Conservation (phyloP, 2,329 filamentous ascomycete species). For the Ramichloridium luteum region DNA sequence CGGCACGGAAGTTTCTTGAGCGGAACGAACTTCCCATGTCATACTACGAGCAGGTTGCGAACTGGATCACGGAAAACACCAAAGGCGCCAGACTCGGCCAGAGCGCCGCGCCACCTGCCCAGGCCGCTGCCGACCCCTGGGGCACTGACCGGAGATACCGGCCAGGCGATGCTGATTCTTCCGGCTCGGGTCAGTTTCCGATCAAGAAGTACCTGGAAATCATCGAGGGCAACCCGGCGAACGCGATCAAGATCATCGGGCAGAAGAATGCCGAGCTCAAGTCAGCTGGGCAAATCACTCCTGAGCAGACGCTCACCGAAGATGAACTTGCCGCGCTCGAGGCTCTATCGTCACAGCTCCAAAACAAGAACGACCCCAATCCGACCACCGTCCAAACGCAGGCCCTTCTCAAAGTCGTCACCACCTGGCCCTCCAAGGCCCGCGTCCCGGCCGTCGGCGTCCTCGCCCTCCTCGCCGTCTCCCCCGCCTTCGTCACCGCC, state of each 20-base stretch:
- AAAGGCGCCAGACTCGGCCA: conserved; percentile 69
- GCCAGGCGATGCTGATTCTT: conserved; percentile 49
- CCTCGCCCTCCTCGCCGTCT: conserved; percentile 66
- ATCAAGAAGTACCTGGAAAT: conserved; percentile 20
- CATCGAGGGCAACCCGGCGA: conserved; percentile 23
- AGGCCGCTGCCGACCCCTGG: conserved; percentile 53
- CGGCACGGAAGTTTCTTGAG: conserved; percentile 78
- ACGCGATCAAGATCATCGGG: conserved; percentile 48
- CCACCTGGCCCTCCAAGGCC: conserved; percentile 67
- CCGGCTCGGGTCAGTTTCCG: conserved; percentile 19
- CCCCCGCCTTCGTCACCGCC: conserved; percentile 48
- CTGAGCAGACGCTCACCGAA: conserved; percentile 55
- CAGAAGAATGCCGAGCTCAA: conserved; percentile 60
- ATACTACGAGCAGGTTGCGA: conserved; percentile 83
- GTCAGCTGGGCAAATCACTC: conserved; percentile 24
- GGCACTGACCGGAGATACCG: conserved; percentile 68
- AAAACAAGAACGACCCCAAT: conserved; percentile 35
- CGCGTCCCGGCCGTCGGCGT: conserved; percentile 78
- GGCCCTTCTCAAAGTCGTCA: conserved; percentile 51
- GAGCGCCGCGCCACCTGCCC: conserved; percentile 26
- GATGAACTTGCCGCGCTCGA: conserved; percentile 54
- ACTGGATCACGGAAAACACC: conserved; percentile 85
- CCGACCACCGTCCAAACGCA: conserved; percentile 39
- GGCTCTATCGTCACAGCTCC: conserved; percentile 51
- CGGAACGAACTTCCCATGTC: conserved; percentile 77